These are phyloP conservation scores for Phytophthora fragariae DNA, from an alignment of 352 stramenopile species.

Conservation along the genomic window DNA sequence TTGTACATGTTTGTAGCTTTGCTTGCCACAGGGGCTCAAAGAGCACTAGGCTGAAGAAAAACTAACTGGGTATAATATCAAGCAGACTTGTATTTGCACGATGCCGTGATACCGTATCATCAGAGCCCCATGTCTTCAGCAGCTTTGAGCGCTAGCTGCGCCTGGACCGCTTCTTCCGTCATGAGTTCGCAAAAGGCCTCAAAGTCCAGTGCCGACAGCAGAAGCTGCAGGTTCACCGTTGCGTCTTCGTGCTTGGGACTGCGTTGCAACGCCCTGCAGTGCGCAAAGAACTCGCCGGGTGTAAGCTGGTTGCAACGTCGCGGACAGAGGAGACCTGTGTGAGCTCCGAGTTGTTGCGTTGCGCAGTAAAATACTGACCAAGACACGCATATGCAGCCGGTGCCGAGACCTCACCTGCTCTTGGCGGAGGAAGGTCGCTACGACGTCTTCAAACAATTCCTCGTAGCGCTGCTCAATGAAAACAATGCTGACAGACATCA, in stretches of 20 bases:
- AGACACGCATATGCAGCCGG: no score
- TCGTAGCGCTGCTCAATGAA: slow-evolving; percentile 52
- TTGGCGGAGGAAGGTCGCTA: slow-evolving; percentile 51
- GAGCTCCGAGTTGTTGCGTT: slow-evolving; percentile 14
- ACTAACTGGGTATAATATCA: slow-evolving; percentile 54
- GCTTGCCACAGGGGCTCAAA: slow-evolving; percentile 23
- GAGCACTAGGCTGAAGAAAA: slow-evolving; percentile 24
- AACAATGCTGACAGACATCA: slow-evolving; percentile 2
- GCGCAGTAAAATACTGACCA: background rate
- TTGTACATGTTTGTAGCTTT: slow-evolving; percentile 40
- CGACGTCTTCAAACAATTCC: slow-evolving; percentile 50
- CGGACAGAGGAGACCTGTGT: slow-evolving; percentile 1
- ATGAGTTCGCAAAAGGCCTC: slow-evolving; percentile 64
- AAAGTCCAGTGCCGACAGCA: slow-evolving; percentile 68
- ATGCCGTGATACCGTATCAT: background rate
- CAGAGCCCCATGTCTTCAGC: slow-evolving; percentile 69
- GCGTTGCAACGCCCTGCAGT: slow-evolving; percentile 51
- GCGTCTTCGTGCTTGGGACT: slow-evolving; percentile 44
- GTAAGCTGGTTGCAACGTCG: slow-evolving; percentile 40
- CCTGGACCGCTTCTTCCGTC: slow-evolving; percentile 52
- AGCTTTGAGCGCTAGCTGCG: slow-evolving; percentile 54
- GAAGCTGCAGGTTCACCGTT: slow-evolving; percentile 50
- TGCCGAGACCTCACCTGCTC: slow-evolving; percentile 34
- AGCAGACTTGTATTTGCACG: slow-evolving; percentile 34
- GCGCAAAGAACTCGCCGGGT: slow-evolving; percentile 52